phyloP scores from a whole-genome alignment of 2,329 filamentous ascomycete species.

The Curvularia sp. region DNA sequence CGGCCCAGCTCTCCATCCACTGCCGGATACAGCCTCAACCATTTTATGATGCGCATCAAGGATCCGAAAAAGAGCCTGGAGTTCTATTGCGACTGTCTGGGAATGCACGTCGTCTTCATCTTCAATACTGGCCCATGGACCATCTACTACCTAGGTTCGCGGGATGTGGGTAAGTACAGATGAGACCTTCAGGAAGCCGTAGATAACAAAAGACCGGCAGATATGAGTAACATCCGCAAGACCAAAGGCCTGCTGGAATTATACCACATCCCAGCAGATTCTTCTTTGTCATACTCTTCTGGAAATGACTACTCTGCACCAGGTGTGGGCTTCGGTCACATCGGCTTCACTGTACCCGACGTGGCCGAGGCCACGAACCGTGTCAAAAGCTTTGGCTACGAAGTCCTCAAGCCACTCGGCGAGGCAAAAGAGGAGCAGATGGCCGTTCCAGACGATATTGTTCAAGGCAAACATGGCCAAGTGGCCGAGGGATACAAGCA shows the following conservation, averaged over 20 bases:
- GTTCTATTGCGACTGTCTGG: constrained; percentile 48
- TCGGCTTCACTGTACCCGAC: constrained; percentile 48
- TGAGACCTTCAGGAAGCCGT: background rate
- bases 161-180: constrained; percentile 27
- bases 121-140: constrained; percentile 47
- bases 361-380: constrained; percentile 34
- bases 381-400: constrained; percentile 32
- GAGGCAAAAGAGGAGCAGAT: constrained; percentile 36
- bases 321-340: constrained; percentile 44
- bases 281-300: constrained; percentile 28
- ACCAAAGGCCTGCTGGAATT: constrained; percentile 43
- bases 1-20: constrained; percentile 37
- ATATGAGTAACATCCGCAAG: constrained; percentile 29
- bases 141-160: constrained; percentile 47
- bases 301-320: constrained; percentile 37
- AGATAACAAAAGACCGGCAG: constrained; percentile 9
- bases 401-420: constrained; percentile 39
- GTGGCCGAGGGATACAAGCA: constrained; percentile 40
- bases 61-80: constrained; percentile 35
- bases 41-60: constrained; percentile 47
- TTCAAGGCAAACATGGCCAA: constrained; percentile 22
- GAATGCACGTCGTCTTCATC: constrained; percentile 46
- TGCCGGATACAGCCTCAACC: constrained; percentile 40
- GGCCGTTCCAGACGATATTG: constrained; percentile 31
- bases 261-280: constrained; percentile 42